Conservation (phyloP, 31 red algal species). For the Porphyra umbilicalis region DNA sequence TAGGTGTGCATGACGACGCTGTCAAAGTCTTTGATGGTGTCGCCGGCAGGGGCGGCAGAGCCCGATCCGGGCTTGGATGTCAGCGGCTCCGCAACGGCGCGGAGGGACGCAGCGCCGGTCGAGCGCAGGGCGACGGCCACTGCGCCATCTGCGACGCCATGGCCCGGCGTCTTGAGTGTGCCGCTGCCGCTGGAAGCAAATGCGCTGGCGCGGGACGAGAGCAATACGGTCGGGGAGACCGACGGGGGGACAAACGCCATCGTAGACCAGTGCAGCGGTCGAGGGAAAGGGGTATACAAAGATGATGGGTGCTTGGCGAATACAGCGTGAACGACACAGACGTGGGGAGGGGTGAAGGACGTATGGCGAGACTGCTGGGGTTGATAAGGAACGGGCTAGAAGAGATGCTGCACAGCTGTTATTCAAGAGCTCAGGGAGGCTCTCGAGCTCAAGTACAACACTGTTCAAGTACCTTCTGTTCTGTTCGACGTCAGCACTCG, state of each 20-base stretch:
- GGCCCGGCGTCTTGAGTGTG: neutral
- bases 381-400: no score
- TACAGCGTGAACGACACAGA: no score
- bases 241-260: neutral
- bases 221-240: neutral
- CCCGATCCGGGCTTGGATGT: neutral
- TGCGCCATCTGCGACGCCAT: neutral
- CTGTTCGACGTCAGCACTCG: no score
- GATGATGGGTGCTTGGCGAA: no score
- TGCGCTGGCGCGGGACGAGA: neutral
- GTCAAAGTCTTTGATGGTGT: constrained; percentile 18
- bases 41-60: neutral
- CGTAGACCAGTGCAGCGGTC: neutral
- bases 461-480: no score
- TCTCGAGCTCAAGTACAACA: no score
- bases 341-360: no score
- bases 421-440: no score
- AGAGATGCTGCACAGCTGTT: no score
- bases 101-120: neutral
- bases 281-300: neutral
- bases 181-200: neutral
- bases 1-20: constrained; percentile 79
- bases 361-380: no score
- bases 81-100: neutral
- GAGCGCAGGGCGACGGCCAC: neutral